These are phyloP conservation scores for Pythium coloratum DNA, from an alignment of 352 stramenopile genomes.

Conservation along the genomic window DNA sequence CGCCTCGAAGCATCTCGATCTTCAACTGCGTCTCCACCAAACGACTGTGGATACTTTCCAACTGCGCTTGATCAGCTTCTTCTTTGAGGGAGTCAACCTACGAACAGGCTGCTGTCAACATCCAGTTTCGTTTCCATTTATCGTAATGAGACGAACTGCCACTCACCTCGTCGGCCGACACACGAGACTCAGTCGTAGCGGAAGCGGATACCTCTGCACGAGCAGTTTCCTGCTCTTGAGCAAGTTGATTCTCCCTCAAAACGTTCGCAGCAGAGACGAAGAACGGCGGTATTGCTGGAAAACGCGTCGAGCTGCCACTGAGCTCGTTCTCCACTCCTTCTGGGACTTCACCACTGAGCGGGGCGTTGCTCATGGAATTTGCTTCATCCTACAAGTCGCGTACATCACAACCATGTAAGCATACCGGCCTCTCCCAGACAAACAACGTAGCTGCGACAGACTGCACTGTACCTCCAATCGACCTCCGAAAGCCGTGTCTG, in stretches of 20 bases:
- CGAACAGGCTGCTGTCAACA: not conserved
- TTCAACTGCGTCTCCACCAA: slow-evolving; percentile 19
- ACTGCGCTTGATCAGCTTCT: slow-evolving; percentile 16
- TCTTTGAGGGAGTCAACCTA: slow-evolving; percentile 12
- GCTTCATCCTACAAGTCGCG: not conserved
- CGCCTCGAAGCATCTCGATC: slow-evolving; percentile 20
- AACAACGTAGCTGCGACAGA: too few species aligned
- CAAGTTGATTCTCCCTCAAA: slow-evolving; percentile 12
- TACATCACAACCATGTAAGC: not conserved
- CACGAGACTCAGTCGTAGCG: not conserved
- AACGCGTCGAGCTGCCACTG: too few species aligned
- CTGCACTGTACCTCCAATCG: slow-evolving; percentile 15
- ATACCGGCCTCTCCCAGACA: too few species aligned
- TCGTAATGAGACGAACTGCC: not conserved
- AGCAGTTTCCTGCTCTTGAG: not conserved
- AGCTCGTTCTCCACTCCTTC: not conserved
- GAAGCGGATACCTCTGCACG: not conserved
- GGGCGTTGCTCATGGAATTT: not conserved
- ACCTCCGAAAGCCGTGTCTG: slow-evolving; percentile 17
- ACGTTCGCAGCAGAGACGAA: slow-evolving; percentile 22
- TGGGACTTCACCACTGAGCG: not conserved
- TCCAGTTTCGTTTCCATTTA: not conserved
- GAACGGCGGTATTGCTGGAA: not conserved
- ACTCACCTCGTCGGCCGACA: not conserved
- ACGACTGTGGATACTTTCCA: slow-evolving; percentile 22